These are phyloP conservation scores for Xylaria digitata DNA, from an alignment of 2,329 filamentous ascomycete genomes.

Conservation along the genomic window DNA sequence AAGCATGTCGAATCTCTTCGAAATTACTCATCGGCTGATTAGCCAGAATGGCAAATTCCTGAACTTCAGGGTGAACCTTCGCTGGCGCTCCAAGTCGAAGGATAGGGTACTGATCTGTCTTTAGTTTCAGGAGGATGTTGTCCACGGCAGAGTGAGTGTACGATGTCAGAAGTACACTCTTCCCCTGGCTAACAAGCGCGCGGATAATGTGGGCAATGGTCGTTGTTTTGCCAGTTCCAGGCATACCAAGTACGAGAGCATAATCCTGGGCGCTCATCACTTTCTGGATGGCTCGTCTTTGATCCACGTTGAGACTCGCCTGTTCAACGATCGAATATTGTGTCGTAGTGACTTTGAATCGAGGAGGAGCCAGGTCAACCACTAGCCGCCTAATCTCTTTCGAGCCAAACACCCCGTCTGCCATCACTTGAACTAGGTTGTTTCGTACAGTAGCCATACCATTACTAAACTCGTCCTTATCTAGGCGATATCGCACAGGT, in stretches of 20 bases:
- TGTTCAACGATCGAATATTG: conserved; percentile 71
- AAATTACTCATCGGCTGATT: conserved; percentile 78
- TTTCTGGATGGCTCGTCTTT: conserved; percentile 87
- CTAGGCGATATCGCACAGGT: conserved; percentile 80
- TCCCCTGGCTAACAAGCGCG: conserved; percentile 86
- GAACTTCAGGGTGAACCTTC: conserved; percentile 90
- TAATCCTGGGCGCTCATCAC: conserved; percentile 97
- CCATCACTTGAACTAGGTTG: conserved; percentile 93
- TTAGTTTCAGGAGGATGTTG: conserved; percentile 95
- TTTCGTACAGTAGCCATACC: conserved; percentile 96
- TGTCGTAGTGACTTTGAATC: conserved; percentile 75
- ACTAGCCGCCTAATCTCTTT: conserved; percentile 81
- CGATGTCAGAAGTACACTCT: conserved; percentile 91
- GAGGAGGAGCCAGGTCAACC: conserved; percentile 78
- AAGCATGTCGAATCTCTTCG: conserved; percentile 84
- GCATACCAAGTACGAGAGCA: conserved; percentile 97
- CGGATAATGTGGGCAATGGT: conserved; percentile 98
- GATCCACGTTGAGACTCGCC: conserved; percentile 84
- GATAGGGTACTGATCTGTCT: conserved; percentile 79
- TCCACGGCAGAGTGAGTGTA: conserved; percentile 98
- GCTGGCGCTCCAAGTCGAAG: conserved; percentile 85
- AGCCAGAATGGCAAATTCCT: conserved; percentile 84
- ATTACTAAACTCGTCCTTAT: conserved; percentile 98
- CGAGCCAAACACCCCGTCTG: conserved; percentile 76
- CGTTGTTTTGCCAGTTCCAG: conserved; percentile 96